Evolutionary conservation across 2,329 filamentous ascomycete genomes (phyloP).

Genomic region (Cercospora zeina): DNA sequence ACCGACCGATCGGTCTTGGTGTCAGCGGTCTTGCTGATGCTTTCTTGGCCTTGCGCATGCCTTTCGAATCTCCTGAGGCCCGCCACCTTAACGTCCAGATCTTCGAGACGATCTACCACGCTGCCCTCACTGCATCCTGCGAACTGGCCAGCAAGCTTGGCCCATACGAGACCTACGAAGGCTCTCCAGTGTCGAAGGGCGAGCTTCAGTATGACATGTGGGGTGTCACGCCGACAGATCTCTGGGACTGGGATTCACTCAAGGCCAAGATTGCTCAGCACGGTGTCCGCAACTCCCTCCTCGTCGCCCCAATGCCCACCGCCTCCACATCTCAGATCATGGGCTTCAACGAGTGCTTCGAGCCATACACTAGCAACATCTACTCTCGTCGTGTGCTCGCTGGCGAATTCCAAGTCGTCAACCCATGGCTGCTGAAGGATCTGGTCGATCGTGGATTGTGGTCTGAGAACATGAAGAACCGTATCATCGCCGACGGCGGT

Average conservation of each 20-base stretch:
- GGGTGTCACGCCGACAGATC: constrained; percentile 86
- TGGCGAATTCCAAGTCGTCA: constrained; percentile 98
- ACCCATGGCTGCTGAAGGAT: constrained; percentile 97
- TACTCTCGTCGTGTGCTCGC: constrained; percentile 97
- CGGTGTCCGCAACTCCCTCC: constrained; percentile 90
- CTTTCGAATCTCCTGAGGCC: constrained; percentile 94
- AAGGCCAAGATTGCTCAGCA: constrained; percentile 90
- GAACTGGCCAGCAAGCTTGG: constrained; percentile 82
- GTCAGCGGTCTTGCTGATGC: constrained; percentile 97
- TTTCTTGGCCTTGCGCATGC: constrained; percentile 93
- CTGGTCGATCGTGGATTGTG: constrained; percentile 96
- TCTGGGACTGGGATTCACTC: constrained; percentile 93
- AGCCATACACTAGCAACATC: constrained; percentile 99
- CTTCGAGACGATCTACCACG: constrained; percentile 99
- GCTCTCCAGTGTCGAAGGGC: constrained; percentile 90
- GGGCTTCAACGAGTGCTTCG: constrained; percentile 99
- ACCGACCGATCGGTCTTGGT: constrained; percentile 92
- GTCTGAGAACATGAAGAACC: constrained; percentile 99
- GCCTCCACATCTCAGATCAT: constrained; percentile 96
- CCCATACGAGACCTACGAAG: constrained; percentile 85
- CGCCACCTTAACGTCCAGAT: constrained; percentile 95
- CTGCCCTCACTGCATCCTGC: constrained; percentile 82
- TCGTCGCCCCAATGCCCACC: constrained; percentile 96
- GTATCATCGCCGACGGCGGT: constrained; percentile 94
- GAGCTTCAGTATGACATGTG: constrained; percentile 99